These are phyloP conservation scores for Hemisphaericaspora xylanilytica DNA, from an alignment of 1,139 yeast genomes.

Conservation along the genomic window DNA sequence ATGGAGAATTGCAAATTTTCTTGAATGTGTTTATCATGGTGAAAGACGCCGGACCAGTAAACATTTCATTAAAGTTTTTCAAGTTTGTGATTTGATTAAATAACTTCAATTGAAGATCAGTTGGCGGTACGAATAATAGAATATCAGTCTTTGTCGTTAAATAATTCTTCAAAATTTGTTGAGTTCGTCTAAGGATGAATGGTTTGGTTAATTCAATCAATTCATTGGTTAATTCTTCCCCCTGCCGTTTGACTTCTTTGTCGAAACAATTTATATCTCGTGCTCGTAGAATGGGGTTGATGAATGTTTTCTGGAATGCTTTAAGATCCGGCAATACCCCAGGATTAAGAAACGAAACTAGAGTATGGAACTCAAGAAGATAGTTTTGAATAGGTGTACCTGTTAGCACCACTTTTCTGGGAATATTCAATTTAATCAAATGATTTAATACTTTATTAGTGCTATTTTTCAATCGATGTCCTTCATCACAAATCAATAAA, in stretches of 20 bases:
- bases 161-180: conserved; percentile 57
- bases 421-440: conserved; percentile 54
- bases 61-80: conserved; percentile 8
- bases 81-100: conserved; percentile 46
- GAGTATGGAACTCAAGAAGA: conserved; percentile 74
- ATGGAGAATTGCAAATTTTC: conserved; percentile 83
- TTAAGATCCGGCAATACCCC: conserved; percentile 67
- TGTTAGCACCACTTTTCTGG: conserved; percentile 62
- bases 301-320: conserved; percentile 63
- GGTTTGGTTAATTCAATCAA: conserved; percentile 60
- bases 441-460: conserved; percentile 68
- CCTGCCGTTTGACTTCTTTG: conserved; percentile 47
- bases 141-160: conserved; percentile 77
- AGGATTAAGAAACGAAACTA: conserved; percentile 82
- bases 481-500: conserved; percentile 89
- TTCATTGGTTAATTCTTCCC: conserved; percentile 60
- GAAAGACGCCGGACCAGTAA: conserved; percentile 45
- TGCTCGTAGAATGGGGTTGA: conserved; percentile 69
- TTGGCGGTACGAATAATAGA: conserved; percentile 78
- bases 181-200: conserved; percentile 77
- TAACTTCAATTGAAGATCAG: conserved; percentile 53
- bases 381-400: conserved; percentile 98
- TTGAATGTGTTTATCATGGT: conserved; percentile 72
- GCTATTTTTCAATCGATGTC: conserved; percentile 76
- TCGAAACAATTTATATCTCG: conserved; percentile 70